These are phyloP conservation scores for Tephrocybe sp. DNA, from an alignment of 768 basidiomycete species.

Conservation along the genomic window DNA sequence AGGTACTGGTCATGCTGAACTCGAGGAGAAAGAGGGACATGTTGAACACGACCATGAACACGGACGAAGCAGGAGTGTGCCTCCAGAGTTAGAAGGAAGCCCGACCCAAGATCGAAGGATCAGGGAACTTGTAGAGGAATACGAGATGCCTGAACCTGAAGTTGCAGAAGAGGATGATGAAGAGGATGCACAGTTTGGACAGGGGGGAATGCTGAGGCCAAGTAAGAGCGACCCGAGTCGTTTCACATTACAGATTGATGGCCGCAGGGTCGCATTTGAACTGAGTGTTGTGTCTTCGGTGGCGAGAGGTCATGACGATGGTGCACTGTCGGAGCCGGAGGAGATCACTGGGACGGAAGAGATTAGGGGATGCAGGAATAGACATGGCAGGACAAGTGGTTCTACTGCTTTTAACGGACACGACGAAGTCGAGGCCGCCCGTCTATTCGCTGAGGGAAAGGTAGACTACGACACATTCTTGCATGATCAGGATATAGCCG, in stretches of 20 bases:
- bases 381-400: conserved; percentile 19
- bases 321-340: conserved; percentile 17
- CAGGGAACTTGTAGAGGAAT: conserved; percentile 27
- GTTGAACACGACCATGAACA: conserved; percentile 25
- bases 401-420: conserved; percentile 26
- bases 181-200: conserved; percentile 36
- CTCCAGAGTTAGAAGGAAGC: conserved; percentile 49
- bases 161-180: conserved; percentile 6
- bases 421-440: conserved; percentile 55
- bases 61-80: conserved; percentile 57
- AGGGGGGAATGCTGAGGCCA: conserved; percentile 57
- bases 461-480: conserved; percentile 69
- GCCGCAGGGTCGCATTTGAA: conserved; percentile 64
- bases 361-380: conserved; percentile 22
- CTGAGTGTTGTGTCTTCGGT: conserved; percentile 56
- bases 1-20: conserved; percentile 23
- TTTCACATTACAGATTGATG: conserved; percentile 67
- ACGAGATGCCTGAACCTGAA: conserved; percentile 9
- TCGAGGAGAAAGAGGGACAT: conserved; percentile 25
- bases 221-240: conserved; percentile 59
- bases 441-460: conserved; percentile 58
- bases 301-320: conserved; percentile 20
- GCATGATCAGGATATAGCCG: conserved; percentile 58
- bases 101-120: conserved; percentile 29
- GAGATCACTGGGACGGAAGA: conserved; percentile 13